phyloP scores from a whole-genome alignment of 179 eudicot species.

The Spergularia azorica region DNA sequence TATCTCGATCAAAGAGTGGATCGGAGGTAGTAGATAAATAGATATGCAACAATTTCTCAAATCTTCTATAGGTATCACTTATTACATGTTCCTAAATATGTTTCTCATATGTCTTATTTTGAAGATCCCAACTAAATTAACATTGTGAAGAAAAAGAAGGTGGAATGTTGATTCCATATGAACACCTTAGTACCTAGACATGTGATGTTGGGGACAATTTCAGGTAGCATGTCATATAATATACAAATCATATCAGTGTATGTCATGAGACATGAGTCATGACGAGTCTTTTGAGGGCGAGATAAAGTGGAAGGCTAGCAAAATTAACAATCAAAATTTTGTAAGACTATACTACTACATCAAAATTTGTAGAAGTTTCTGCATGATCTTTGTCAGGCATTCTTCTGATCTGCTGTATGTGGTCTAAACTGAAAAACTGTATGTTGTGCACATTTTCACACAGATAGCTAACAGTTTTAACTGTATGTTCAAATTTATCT shows the following conservation, averaged over 20 bases:
- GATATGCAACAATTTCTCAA: no score
- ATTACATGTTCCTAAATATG: background rate
- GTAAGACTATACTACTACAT: slow-evolving; percentile 2
- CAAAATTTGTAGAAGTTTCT: slow-evolving; percentile 19
- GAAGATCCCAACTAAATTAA: slow-evolving; percentile 30
- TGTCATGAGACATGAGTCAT: background rate
- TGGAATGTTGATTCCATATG: slow-evolving; percentile 20
- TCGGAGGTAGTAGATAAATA: no score
- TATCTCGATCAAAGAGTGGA: no score
- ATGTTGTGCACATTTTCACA: no score
- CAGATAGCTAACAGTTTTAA: no score
- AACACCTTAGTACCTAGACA: slow-evolving; percentile 22
- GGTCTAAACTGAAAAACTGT: no score
- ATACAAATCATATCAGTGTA: background rate
- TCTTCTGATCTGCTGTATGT: no score
- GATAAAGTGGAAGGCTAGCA: background rate
- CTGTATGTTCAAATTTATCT: no score
- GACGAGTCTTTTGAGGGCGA: slow-evolving; percentile 29
- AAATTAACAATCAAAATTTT: slow-evolving; percentile 16
- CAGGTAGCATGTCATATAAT: slow-evolving; percentile 21
- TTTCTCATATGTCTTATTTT: slow-evolving; percentile 10
- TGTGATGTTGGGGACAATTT: slow-evolving; percentile 29
- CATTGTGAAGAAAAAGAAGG: slow-evolving; percentile 11
- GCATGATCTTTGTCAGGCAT: slow-evolving; percentile 11
- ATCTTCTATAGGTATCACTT: no score